Evolutionary conservation across 1,284 basidiomycete genomes (phyloP).

Genomic region (Leccinum fallax): DNA sequence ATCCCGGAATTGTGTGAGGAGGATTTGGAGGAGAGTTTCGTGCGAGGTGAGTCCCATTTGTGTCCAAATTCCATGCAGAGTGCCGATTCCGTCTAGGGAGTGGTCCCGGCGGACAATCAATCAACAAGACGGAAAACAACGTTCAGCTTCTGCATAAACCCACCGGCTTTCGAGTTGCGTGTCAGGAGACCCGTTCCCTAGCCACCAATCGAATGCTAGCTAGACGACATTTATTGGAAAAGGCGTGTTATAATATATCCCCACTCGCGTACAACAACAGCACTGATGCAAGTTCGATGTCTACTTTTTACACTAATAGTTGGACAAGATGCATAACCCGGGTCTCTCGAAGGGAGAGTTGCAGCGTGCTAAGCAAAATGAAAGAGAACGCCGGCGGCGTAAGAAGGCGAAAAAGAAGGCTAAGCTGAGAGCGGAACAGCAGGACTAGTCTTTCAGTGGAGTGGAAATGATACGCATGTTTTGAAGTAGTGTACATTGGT

Average conservation of each 20-base stretch:
- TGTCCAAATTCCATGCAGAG: not conserved
- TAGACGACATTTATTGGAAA: constrained; percentile 65
- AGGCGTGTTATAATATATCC: constrained; percentile 51
- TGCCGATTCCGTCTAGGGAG: constrained; percentile 52
- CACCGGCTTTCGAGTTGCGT: constrained; percentile 73
- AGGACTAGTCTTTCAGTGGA: not conserved
- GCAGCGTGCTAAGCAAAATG: constrained; percentile 64
- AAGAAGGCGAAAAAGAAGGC: constrained; percentile 73
- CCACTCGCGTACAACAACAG: constrained; percentile 8
- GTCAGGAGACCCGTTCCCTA: constrained; percentile 79
- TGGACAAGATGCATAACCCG: constrained; percentile 71
- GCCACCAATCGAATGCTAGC: constrained; percentile 69
- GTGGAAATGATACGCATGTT: not conserved
- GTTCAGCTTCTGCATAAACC: constrained; percentile 81
- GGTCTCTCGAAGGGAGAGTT: constrained; percentile 74
- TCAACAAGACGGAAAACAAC: constrained; percentile 85
- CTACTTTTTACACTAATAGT: constrained; percentile 40
- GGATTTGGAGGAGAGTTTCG: constrained; percentile 76
- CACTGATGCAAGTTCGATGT: constrained; percentile 19
- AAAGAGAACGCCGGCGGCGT: constrained; percentile 66
- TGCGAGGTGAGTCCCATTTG: constrained; percentile 57
- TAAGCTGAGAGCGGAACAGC: constrained; percentile 26
- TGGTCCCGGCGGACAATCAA: constrained; percentile 83
- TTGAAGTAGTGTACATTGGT: constrained; percentile 10
- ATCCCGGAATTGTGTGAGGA: constrained; percentile 69